phyloP scores from a whole-genome alignment of 1,284 basidiomycete species.

The Retiboletus flavoniger region DNA sequence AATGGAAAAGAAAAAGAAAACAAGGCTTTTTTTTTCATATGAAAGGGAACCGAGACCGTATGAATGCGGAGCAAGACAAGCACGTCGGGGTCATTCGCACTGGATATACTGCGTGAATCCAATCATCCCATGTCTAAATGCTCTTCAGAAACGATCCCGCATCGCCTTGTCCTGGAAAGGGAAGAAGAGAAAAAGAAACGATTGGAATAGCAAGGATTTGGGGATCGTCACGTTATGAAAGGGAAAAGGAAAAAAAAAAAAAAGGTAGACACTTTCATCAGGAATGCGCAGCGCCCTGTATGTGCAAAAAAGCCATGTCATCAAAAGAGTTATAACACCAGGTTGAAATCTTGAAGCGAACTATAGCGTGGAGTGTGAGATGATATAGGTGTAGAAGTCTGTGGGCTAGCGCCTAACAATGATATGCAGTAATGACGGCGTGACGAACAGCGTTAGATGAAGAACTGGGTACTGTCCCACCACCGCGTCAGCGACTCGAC shows the following conservation, averaged over 20 bases:
- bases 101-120: constrained; percentile 14
- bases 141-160: constrained; percentile 11
- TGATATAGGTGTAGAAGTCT: constrained; percentile 29
- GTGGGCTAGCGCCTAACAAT: constrained; percentile 34
- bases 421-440: constrained; percentile 28
- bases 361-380: constrained; percentile 22
- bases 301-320: constrained; percentile 21
- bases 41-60: background rate
- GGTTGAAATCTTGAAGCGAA: constrained; percentile 21
- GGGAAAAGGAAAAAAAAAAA: background rate
- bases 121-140: constrained; percentile 16
- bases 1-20: background rate
- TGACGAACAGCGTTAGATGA: constrained; percentile 32
- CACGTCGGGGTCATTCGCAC: background rate
- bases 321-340: constrained; percentile 29
- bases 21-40: background rate
- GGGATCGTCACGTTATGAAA: background rate
- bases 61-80: background rate
- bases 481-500: background rate
- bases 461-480: constrained; percentile 32
- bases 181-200: constrained; percentile 6
- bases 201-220: constrained; percentile 16
- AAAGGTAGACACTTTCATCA: constrained; percentile 25
- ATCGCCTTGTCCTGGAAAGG: constrained; percentile 7
- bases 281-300: constrained; percentile 34